phyloP scores from a whole-genome alignment of 1,284 basidiomycete genomes.

The Heterobasidion occidentale region DNA sequence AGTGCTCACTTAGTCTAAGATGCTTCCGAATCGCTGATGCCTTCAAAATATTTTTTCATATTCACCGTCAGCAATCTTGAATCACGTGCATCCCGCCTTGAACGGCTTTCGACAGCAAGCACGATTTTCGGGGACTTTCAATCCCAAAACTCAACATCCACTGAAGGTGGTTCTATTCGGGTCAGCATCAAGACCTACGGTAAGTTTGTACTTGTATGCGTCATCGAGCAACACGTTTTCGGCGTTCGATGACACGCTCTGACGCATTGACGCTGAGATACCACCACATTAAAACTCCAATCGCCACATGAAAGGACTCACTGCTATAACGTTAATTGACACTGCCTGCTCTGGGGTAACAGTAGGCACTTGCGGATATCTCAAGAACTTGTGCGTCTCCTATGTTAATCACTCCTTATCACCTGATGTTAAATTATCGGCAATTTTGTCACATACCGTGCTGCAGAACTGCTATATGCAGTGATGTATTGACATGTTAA shows the following conservation, averaged over 20 bases:
- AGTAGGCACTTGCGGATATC: constrained; percentile 30
- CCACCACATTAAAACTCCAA: constrained; percentile 22
- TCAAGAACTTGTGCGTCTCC: constrained; percentile 27
- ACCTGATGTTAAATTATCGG: background rate
- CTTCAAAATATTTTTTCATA: constrained; percentile 23
- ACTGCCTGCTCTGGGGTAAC: constrained; percentile 28
- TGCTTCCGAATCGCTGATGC: background rate
- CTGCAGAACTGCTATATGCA: constrained; percentile 18
- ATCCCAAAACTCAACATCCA: background rate
- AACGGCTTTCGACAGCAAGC: constrained; percentile 14
- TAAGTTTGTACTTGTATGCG: constrained; percentile 6
- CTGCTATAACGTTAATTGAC: constrained; percentile 29
- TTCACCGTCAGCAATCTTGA: constrained; percentile 26
- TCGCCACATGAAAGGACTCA: constrained; percentile 26
- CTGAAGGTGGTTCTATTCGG: background rate
- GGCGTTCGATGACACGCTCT: constrained; percentile 22
- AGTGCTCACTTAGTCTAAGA: constrained; percentile 1
- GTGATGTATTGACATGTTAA: constrained; percentile 26
- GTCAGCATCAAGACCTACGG: constrained; percentile 20
- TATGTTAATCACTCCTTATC: too few relatives aligned
- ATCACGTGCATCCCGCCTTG: background rate
- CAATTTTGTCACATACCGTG: constrained; percentile 10
- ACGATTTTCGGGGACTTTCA: background rate
- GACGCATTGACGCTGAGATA: constrained; percentile 26
- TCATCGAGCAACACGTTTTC: constrained; percentile 1